phyloP scores from a whole-genome alignment of 2,329 filamentous ascomycete species.

The Fusarium sp. region DNA sequence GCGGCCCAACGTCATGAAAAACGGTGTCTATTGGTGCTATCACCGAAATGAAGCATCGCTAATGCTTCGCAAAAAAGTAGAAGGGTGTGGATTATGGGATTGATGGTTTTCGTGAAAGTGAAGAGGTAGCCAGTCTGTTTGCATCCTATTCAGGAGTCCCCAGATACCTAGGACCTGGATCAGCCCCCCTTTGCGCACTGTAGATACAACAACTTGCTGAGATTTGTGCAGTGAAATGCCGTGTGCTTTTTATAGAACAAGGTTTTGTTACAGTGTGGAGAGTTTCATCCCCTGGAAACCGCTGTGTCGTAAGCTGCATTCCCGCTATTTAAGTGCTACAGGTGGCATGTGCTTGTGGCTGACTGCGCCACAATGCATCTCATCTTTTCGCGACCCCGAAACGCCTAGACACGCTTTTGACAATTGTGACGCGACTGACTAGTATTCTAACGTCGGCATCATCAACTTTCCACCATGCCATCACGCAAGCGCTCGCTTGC shows the following conservation, averaged over 20 bases:
- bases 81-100: constrained; percentile 22
- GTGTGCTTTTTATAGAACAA: constrained; percentile 40
- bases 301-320: constrained; percentile 29
- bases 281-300: constrained; percentile 21
- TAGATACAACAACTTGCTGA: constrained; percentile 12
- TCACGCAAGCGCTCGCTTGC: constrained; percentile 43
- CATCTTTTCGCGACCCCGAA: constrained; percentile 37
- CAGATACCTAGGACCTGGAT: constrained; percentile 23
- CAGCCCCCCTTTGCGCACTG: constrained; percentile 24
- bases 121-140: constrained; percentile 30
- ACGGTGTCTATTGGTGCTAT: constrained; percentile 2
- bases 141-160: constrained; percentile 39
- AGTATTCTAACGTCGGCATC: constrained; percentile 29
- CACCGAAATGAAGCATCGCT: constrained; percentile 36
- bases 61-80: constrained; percentile 9
- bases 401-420: constrained; percentile 30
- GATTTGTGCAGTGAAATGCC: background rate
- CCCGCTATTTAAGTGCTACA: constrained; percentile 2
- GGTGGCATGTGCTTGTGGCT: constrained; percentile 44
- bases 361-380: constrained; percentile 36
- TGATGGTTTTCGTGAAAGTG: constrained; percentile 15
- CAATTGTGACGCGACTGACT: constrained; percentile 43
- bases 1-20: constrained; percentile 40
- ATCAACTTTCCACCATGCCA: constrained; percentile 39
- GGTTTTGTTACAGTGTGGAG: constrained; percentile 39